These are phyloP conservation scores for Colletotrichum gloeosporioides DNA, from an alignment of 2,329 filamentous ascomycete genomes.

Conservation along the genomic window DNA sequence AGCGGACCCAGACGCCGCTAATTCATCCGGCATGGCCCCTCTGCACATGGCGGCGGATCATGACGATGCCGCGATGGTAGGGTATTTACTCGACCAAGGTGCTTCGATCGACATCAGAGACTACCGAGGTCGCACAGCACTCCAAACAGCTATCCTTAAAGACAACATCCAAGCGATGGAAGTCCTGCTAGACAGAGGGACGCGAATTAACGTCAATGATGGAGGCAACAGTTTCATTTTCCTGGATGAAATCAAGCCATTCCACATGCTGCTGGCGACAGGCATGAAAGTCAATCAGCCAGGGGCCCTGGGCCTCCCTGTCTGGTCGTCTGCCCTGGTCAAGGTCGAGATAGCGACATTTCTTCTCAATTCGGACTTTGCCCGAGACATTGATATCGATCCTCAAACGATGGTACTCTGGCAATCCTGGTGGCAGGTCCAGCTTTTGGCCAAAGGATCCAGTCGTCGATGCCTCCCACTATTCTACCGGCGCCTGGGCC, in stretches of 20 bases:
- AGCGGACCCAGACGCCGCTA: neutral
- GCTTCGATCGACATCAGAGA: neutral
- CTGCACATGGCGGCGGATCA: neutral
- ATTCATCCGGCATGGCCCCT: neutral
- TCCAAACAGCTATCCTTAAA: neutral
- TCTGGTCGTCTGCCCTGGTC: neutral
- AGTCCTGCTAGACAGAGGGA: neutral
- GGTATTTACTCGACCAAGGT: neutral
- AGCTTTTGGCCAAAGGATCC: neutral
- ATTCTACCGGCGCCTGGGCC: neutral
- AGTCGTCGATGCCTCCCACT: neutral
- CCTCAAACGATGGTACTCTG: neutral
- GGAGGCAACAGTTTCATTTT: neutral
- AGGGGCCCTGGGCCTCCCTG: neutral
- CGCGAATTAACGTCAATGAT: neutral
- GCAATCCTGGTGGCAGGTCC: neutral
- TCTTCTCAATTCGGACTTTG: neutral
- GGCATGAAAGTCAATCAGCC: neutral
- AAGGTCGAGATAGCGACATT: neutral
- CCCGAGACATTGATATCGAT: neutral
- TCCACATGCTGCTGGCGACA: neutral
- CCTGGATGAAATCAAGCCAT: neutral
- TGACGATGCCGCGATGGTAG: neutral
- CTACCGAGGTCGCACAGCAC: neutral
- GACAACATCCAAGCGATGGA: neutral